A percentile compares a stretch with the other conserved stretches of the same genome.
Conservation (phyloP, 331 rosid species). For the Ulmus americana region DNA sequence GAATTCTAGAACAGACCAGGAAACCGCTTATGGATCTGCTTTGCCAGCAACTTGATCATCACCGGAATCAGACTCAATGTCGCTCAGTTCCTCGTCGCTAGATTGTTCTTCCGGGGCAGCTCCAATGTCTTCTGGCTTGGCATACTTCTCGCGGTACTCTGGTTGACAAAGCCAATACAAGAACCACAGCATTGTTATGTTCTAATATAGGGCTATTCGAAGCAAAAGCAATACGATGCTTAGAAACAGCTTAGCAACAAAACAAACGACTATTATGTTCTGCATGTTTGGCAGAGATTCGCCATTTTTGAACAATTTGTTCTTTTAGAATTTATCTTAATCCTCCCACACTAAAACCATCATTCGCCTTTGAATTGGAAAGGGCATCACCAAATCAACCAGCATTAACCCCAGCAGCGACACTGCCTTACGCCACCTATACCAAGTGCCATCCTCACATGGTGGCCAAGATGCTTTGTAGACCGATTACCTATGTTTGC, state of each 20-base stretch:
- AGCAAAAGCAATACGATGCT: constrained; percentile 4
- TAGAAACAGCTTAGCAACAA: background rate
- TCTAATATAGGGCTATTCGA: constrained; percentile 4
- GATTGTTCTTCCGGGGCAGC: constrained; percentile 52
- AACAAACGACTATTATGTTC: background rate
- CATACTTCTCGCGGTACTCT: constrained; percentile 73
- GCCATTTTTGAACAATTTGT: too few relatives aligned
- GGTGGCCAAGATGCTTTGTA: background rate
- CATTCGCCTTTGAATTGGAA: too few relatives aligned
- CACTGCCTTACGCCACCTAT: too few relatives aligned
- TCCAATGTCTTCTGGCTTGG: constrained; percentile 58
- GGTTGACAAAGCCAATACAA: constrained; percentile 20
- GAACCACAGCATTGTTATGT: constrained; percentile 8
- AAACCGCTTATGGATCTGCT: constrained; percentile 62
- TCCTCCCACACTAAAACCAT: too few relatives aligned
- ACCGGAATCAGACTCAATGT: constrained; percentile 61
- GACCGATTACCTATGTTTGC: background rate
- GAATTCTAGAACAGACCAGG: background rate
- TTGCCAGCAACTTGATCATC: constrained; percentile 68
- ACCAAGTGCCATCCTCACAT: background rate
- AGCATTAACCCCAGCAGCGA: too few relatives aligned
- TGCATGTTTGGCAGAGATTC: too few relatives aligned
- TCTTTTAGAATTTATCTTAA: too few relatives aligned
- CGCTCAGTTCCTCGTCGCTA: constrained; percentile 75
- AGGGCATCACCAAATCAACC: too few relatives aligned